These are phyloP conservation scores for Aspergillus sp. DNA, from an alignment of 2,329 filamentous ascomycete species.

Conservation along the genomic window DNA sequence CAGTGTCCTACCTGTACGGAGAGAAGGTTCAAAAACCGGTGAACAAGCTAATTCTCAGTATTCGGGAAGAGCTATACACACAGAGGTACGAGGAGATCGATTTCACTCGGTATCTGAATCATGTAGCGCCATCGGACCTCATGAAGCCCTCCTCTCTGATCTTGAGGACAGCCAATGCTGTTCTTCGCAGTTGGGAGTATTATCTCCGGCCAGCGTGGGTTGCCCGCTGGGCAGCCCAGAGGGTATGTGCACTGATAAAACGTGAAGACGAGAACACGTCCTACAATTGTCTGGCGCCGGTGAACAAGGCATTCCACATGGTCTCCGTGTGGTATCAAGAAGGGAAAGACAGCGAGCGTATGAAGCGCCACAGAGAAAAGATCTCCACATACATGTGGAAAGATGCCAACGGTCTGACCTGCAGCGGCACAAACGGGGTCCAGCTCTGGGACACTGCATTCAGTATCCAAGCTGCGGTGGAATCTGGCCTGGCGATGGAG, in stretches of 20 bases:
- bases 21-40: neutral
- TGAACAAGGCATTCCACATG: slow-evolving; percentile 6
- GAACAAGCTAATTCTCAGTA: slow-evolving; percentile 1
- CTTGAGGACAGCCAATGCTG: slow-evolving; percentile 1
- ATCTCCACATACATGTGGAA: slow-evolving; percentile 8
- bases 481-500: neutral
- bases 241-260: slow-evolving; percentile 1
- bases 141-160: slow-evolving; percentile 2
- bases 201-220: slow-evolving; percentile 2
- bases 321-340: slow-evolving; percentile 5
- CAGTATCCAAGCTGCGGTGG: slow-evolving; percentile 1
- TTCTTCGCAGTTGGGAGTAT: slow-evolving; percentile 6
- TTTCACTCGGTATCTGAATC: slow-evolving; percentile 2
- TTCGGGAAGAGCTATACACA: slow-evolving; percentile 6
- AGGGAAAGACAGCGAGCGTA: neutral
- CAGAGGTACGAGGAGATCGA: neutral
- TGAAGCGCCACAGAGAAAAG: slow-evolving; percentile 3
- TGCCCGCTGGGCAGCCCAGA: neutral
- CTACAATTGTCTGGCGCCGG: neutral
- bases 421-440: slow-evolving; percentile 6
- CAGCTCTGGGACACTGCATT: slow-evolving; percentile 11
- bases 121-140: neutral
- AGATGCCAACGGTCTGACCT: slow-evolving; percentile 3
- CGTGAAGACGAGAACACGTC: neutral
- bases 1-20: slow-evolving; percentile 7